Conservation (phyloP, 352 stramenopile species). For the Phytophthora sansomeana region DNA sequence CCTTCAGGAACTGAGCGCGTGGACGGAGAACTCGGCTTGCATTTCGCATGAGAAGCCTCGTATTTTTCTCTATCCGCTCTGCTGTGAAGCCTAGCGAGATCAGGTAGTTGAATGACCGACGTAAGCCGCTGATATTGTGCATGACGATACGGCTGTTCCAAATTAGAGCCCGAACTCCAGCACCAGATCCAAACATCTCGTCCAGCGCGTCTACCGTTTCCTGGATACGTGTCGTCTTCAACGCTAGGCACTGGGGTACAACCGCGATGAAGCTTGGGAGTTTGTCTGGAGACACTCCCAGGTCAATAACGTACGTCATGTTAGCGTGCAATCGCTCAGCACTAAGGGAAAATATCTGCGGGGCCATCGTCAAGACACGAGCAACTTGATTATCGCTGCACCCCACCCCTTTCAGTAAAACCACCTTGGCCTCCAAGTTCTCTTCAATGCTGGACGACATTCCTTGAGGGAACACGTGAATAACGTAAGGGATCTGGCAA, state of each 20-base stretch:
- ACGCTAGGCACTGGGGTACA: slow-evolving; percentile 50
- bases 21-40: slow-evolving; percentile 49
- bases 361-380: slow-evolving; percentile 48
- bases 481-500: slow-evolving; percentile 61
- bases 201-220: slow-evolving; percentile 52
- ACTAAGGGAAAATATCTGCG: slow-evolving; percentile 50
- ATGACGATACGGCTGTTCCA: slow-evolving; percentile 56
- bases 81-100: slow-evolving; percentile 40
- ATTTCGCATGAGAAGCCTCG: slow-evolving; percentile 51
- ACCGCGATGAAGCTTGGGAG: slow-evolving; percentile 44
- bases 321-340: slow-evolving; percentile 48
- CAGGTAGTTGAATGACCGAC: slow-evolving; percentile 50
- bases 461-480: slow-evolving; percentile 56
- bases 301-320: slow-evolving; percentile 34
- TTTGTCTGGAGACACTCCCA: slow-evolving; percentile 41
- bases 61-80: slow-evolving; percentile 40
- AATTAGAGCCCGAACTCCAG: slow-evolving; percentile 29
- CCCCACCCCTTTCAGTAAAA: slow-evolving; percentile 44
- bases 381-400: slow-evolving; percentile 46
- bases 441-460: slow-evolving; percentile 38
- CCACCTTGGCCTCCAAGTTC: slow-evolving; percentile 58
- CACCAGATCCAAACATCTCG: slow-evolving; percentile 46
- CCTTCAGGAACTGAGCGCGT: slow-evolving; percentile 54
- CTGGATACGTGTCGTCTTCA: slow-evolving; percentile 48
- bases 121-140: slow-evolving; percentile 53